Conservation (phyloP, 805 yeast genomes). For the Teunomyces barrocoloradensis region DNA sequence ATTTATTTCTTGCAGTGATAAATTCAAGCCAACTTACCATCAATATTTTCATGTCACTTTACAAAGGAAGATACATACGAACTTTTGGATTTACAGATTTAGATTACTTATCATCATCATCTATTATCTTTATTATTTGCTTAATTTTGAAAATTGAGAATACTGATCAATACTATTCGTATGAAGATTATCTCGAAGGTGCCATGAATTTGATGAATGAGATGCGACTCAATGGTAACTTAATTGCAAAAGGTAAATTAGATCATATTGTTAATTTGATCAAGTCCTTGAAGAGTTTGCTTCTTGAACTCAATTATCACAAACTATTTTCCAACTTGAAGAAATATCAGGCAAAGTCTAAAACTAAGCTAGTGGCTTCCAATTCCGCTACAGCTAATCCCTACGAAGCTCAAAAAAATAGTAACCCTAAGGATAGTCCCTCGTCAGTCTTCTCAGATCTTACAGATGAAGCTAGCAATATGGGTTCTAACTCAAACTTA, state of each 20-base stretch:
- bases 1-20: conserved; percentile 15
- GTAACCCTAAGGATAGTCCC: neutral
- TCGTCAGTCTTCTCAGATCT: neutral
- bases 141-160: conserved; percentile 14
- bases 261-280: conserved; percentile 12
- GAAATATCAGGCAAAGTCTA: conserved; percentile 6
- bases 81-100: conserved; percentile 27
- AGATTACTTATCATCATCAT: conserved; percentile 21
- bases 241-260: conserved; percentile 20
- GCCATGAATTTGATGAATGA: conserved; percentile 17
- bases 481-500: neutral
- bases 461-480: neutral
- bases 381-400: neutral
- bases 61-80: conserved; percentile 16
- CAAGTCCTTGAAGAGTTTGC: neutral
- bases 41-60: conserved; percentile 21
- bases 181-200: conserved; percentile 17
- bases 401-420: neutral
- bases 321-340: conserved; percentile 5
- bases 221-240: conserved; percentile 20
- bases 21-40: conserved; percentile 22
- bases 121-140: conserved; percentile 21
- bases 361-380: neutral
- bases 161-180: conserved; percentile 8
- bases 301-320: conserved; percentile 1